Evolutionary conservation across 306 rosid species (phyloP).

Genomic region (Rosa rugosa): DNA sequence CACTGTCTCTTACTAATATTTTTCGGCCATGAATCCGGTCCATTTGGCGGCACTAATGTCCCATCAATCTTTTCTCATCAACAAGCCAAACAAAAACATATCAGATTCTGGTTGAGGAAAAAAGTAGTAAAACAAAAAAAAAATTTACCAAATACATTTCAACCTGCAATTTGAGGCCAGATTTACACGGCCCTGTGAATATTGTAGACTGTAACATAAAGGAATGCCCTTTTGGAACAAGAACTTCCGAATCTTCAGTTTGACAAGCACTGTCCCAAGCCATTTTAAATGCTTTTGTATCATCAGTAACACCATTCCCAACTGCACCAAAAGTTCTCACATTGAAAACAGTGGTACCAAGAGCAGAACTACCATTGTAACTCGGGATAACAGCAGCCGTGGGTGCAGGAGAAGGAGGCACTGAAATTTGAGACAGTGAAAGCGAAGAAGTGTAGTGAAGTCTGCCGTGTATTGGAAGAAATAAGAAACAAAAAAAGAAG

Average conservation of each 20-base stretch:
- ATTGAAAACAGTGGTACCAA: constrained; percentile 24
- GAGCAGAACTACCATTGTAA: not conserved
- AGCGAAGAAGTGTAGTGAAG: constrained; percentile 8
- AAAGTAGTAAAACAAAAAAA: not conserved
- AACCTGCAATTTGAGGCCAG: constrained; percentile 41
- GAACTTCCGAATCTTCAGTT: constrained; percentile 35
- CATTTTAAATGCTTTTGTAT: constrained; percentile 55
- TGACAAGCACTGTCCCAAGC: constrained; percentile 71
- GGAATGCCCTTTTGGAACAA: constrained; percentile 42
- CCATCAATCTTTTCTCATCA: constrained; percentile 44
- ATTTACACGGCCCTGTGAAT: constrained; percentile 49
- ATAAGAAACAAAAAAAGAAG: constrained; percentile 9
- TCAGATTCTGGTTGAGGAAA: not conserved
- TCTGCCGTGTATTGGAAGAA: constrained; percentile 19
- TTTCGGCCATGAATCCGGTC: constrained; percentile 58
- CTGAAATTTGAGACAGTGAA: constrained; percentile 24
- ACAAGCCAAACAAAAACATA: not conserved
- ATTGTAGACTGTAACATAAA: constrained; percentile 45
- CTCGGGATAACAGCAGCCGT: constrained; percentile 25
- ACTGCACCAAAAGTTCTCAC: constrained; percentile 57
- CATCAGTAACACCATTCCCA: constrained; percentile 60
- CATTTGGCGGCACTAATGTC: constrained; percentile 53
- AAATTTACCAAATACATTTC: not conserved
- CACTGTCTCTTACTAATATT: constrained; percentile 44
- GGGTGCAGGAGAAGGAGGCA: constrained; percentile 31